A percentile compares a stretch with the other conserved stretches of the same genome.
phyloP scores from a whole-genome alignment of 345 rosid genomes.

The Tarenaya hassleriana region DNA sequence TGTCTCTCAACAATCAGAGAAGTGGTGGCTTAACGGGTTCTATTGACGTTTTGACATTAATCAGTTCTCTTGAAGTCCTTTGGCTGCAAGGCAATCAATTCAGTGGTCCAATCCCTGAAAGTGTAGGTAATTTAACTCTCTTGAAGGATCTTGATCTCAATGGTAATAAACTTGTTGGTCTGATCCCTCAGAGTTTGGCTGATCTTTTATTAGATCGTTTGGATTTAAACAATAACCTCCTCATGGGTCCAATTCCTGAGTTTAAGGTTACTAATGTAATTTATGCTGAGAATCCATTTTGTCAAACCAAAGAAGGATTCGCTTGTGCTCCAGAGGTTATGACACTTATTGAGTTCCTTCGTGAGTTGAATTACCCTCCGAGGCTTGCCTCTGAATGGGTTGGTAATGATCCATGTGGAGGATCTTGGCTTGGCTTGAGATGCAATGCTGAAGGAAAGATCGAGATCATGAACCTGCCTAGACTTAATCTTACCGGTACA shows the following conservation, averaged over 20 bases:
- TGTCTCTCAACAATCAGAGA: slow-evolving; percentile 63
- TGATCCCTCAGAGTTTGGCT: slow-evolving; percentile 48
- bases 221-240: slow-evolving; percentile 57
- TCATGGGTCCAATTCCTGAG: slow-evolving; percentile 67
- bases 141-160: slow-evolving; percentile 61
- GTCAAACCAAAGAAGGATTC: slow-evolving; percentile 39
- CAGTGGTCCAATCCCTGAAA: slow-evolving; percentile 57
- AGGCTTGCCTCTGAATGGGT: slow-evolving; percentile 53
- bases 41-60: slow-evolving; percentile 49
- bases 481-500: slow-evolving; percentile 46
- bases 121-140: slow-evolving; percentile 41
- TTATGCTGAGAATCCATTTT: slow-evolving; percentile 44
- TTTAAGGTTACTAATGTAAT: slow-evolving; percentile 37
- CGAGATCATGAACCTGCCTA: slow-evolving; percentile 39
- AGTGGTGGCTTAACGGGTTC: slow-evolving; percentile 48
- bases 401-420: slow-evolving; percentile 54
- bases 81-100: slow-evolving; percentile 83
- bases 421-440: slow-evolving; percentile 49
- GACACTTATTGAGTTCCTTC: slow-evolving; percentile 58
- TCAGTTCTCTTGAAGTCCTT: slow-evolving; percentile 40
- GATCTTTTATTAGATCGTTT: slow-evolving; percentile 41
- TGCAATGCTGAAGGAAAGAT: slow-evolving; percentile 30
- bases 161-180: slow-evolving; percentile 48
- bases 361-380: slow-evolving; percentile 48
- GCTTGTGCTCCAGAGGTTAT: slow-evolving; percentile 52